Conservation (phyloP, 305 asterid genomes). For the Solanum hybrid region DNA sequence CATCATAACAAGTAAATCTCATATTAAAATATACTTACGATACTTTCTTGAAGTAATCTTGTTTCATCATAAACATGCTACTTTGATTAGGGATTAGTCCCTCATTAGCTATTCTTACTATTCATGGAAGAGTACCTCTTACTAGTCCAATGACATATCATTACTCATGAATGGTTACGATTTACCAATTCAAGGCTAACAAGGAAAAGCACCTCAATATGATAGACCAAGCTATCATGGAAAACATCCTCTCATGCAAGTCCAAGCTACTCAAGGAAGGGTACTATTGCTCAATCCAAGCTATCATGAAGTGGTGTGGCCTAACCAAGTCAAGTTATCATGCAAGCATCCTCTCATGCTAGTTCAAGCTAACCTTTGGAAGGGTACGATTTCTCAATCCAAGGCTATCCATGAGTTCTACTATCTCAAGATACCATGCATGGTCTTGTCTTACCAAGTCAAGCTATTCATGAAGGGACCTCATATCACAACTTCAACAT, state of each 20-base stretch:
- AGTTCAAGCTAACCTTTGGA: neutral
- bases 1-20: neutral
- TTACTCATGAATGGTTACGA: neutral
- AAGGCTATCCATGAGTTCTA: neutral
- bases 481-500: neutral
- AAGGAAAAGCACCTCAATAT: neutral
- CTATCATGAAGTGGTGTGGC: neutral
- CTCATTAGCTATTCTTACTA: neutral
- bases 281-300: neutral
- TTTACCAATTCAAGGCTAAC: neutral
- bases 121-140: neutral
- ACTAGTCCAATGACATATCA: neutral
- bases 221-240: neutral
- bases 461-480: too few relatives aligned
- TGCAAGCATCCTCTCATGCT: neutral
- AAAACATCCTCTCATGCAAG: neutral
- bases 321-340: neutral
- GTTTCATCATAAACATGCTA: neutral
- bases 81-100: neutral
- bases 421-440: neutral
- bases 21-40: neutral
- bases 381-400: neutral
- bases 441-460: neutral
- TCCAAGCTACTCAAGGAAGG: neutral
- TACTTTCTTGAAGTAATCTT: neutral